phyloP scores from a whole-genome alignment of 2,329 filamentous ascomycete genomes.

The Alternaria brassicae region DNA sequence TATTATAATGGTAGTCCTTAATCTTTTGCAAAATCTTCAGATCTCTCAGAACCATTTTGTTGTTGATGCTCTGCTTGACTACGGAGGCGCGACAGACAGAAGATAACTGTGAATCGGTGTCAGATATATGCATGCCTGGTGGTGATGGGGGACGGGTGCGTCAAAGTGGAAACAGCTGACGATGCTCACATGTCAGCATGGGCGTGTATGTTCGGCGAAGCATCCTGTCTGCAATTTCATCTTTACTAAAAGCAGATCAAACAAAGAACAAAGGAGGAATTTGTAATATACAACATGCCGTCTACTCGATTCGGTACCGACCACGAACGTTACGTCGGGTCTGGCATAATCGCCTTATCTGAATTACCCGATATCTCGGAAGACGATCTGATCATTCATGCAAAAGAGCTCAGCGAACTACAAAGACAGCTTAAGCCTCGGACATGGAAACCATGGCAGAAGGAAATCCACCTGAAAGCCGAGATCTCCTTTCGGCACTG shows the following conservation, averaged over 20 bases:
- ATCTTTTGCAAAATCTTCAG: too few species aligned
- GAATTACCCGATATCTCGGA: not conserved
- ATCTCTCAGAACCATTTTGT: too few species aligned
- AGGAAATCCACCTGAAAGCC: slow-evolving; percentile 1
- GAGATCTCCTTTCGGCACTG: not conserved
- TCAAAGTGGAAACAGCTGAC: not conserved
- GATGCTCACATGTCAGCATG: not conserved
- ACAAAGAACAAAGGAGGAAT: not conserved
- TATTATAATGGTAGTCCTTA: too few species aligned
- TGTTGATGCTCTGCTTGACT: too few species aligned
- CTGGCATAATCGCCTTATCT: slow-evolving; percentile 3
- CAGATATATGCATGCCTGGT: not conserved
- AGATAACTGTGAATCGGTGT: not conserved
- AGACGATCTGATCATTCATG: not conserved
- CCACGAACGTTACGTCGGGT: slow-evolving; percentile 1
- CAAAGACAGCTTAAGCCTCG: not conserved
- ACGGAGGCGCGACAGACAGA: not conserved
- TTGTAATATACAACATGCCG: not conserved
- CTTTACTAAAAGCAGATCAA: not conserved
- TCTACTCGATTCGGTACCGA: not conserved
- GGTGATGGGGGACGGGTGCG: not conserved
- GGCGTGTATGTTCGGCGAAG: not conserved
- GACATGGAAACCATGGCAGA: slow-evolving; percentile 2
- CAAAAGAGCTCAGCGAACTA: not conserved
- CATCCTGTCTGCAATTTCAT: too few species aligned